phyloP scores from a whole-genome alignment of 2,329 filamentous ascomycete species.

The Epichloe baconii region DNA sequence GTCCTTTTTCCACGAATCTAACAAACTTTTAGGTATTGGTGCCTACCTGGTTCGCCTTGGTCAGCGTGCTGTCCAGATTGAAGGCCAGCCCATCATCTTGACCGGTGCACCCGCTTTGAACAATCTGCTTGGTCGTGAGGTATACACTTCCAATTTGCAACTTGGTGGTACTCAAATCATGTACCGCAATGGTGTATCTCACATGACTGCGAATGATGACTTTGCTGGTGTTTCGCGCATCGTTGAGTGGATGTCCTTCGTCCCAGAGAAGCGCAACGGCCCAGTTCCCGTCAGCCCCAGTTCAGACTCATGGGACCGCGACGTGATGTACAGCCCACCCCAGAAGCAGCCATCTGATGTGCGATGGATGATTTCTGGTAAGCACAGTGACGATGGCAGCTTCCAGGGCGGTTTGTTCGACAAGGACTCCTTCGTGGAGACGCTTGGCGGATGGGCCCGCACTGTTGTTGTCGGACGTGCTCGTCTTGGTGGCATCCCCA shows the following conservation, averaged over 20 bases:
- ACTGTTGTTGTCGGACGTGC: conserved; percentile 95
- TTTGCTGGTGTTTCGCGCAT: conserved; percentile 97
- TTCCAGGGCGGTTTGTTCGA: conserved; percentile 92
- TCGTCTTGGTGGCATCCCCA: conserved; percentile 89
- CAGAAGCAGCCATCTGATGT: conserved; percentile 85
- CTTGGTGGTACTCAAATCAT: conserved; percentile 99
- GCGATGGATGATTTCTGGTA: conserved; percentile 80
- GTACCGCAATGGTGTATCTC: conserved; percentile 99
- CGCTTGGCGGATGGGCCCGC: conserved; percentile 90
- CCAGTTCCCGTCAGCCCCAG: conserved; percentile 86
- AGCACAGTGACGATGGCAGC: conserved; percentile 55
- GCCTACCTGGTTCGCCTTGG: conserved; percentile 96
- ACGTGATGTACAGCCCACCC: conserved; percentile 70
- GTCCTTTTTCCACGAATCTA: neutral
- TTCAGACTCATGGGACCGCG: conserved; percentile 82
- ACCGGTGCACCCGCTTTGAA: conserved; percentile 96
- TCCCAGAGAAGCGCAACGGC: conserved; percentile 87
- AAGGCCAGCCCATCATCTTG: conserved; percentile 96
- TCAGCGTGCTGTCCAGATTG: conserved; percentile 96
- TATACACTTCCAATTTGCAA: conserved; percentile 98
- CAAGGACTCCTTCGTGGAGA: conserved; percentile 91
- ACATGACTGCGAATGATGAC: conserved; percentile 96
- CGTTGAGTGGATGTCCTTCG: conserved; percentile 94
- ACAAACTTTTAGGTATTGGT: conserved; percentile 56
- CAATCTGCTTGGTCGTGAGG: conserved; percentile 93